phyloP scores from a whole-genome alignment of 2,329 filamentous ascomycete species.

The Cadophora gregata region DNA sequence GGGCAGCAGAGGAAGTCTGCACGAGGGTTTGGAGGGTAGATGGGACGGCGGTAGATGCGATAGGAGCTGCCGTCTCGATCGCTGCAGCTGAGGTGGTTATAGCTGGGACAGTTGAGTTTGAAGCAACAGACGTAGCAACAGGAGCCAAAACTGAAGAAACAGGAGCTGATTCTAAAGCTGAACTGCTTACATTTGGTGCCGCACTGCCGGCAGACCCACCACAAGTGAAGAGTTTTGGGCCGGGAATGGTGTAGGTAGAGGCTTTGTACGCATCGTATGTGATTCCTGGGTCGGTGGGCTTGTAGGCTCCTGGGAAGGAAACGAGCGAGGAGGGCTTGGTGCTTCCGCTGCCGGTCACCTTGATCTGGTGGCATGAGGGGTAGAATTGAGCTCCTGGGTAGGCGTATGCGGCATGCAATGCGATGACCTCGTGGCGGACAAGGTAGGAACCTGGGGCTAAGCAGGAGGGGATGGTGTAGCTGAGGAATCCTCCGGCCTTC shows the following conservation, averaged over 20 bases:
- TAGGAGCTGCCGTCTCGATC: neutral
- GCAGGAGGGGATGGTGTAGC: conserved; percentile 56
- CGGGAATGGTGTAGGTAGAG: conserved; percentile 50
- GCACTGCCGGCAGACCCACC: neutral
- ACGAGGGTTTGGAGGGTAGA: conserved; percentile 12
- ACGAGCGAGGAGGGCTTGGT: conserved; percentile 47
- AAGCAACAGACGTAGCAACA: conserved; percentile 6
- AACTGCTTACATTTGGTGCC: neutral
- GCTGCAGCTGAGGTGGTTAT: conserved; percentile 13
- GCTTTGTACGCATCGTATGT: conserved; percentile 46
- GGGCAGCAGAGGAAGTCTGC: neutral
- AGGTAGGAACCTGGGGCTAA: conserved; percentile 60
- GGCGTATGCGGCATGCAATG: conserved; percentile 54
- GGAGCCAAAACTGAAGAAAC: neutral
- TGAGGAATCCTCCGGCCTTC: conserved; percentile 48
- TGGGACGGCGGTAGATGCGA: conserved; percentile 1
- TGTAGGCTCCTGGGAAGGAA: conserved; percentile 56
- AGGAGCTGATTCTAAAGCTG: no score
- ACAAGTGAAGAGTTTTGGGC: conserved; percentile 47
- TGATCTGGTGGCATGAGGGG: conserved; percentile 50
- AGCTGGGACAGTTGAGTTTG: conserved; percentile 13
- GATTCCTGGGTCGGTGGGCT: conserved; percentile 48
- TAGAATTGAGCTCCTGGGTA: conserved; percentile 39
- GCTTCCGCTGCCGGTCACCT: conserved; percentile 53
- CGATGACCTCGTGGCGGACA: conserved; percentile 56